Conservation (phyloP, 768 basidiomycete genomes). For the Amanita thiersii region DNA sequence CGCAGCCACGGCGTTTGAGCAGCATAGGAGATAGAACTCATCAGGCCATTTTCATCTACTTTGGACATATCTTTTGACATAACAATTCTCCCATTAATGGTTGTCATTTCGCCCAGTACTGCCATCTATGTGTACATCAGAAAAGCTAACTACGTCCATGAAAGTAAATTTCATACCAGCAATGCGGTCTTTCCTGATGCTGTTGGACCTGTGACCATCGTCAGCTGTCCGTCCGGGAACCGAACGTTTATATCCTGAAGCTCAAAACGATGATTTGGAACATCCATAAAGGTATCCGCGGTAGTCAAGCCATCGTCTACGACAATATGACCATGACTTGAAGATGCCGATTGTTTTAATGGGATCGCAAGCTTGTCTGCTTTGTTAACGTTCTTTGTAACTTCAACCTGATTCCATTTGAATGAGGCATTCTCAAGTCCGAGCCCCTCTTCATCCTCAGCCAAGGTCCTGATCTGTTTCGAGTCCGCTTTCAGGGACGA, state of each 20-base stretch:
- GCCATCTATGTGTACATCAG: constrained; percentile 43
- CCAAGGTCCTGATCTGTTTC: constrained; percentile 18
- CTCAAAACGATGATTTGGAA: constrained; percentile 50
- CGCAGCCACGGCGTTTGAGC: constrained; percentile 67
- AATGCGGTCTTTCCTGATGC: constrained; percentile 81
- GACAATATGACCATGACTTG: constrained; percentile 10
- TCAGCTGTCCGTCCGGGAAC: constrained; percentile 68
- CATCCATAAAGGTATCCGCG: constrained; percentile 14
- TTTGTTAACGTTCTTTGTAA: constrained; percentile 16
- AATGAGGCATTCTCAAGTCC: constrained; percentile 54
- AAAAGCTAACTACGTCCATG: neutral
- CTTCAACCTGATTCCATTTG: constrained; percentile 50
- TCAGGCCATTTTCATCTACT: constrained; percentile 52
- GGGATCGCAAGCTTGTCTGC: constrained; percentile 7
- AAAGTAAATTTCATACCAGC: constrained; percentile 33
- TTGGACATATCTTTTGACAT: constrained; percentile 58
- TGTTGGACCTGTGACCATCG: constrained; percentile 71
- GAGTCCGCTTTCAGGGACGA: constrained; percentile 46
- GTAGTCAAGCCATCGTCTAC: constrained; percentile 16
- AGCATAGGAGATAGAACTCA: constrained; percentile 62
- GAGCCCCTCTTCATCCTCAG: constrained; percentile 35
- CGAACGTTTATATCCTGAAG: constrained; percentile 55
- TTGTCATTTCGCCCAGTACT: constrained; percentile 64
- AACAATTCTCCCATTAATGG: constrained; percentile 39
- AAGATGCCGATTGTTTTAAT: neutral